Base-by-base conservation (phyloP, 306 rosid species). In the Datisca glomerata region DNA sequence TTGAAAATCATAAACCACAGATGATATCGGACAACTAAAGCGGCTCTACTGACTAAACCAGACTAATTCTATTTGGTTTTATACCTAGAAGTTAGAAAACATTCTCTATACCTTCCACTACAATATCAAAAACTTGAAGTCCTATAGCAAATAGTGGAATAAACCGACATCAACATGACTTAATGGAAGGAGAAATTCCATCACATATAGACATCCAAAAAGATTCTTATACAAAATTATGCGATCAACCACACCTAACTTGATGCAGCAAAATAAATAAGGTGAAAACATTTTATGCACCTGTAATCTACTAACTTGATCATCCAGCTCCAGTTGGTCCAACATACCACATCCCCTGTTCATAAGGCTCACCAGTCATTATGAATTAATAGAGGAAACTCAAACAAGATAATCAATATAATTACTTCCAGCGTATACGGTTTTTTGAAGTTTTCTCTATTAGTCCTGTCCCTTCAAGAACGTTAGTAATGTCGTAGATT, bases 401-500 rank as follows among this genome's bases (percentile, higher is more conserved):
- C 29, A 2, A 12, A 47, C 11, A 53, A 10, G 3, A 47, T 38
- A 18, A 9, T 25, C 31, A 8, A 33, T 60, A 39, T 55, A 43
- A 48, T 73, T 79, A 83, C 94, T 73, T 79, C 94, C 86, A 83
- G 50, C 89, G 76, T 50, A 83, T 71, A 49, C 65, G 82, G 56
- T 79, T 83, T 67, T 73, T 83, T 33, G 92, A 76, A 22, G 75
- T 80, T 66, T 84, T 84, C 71, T 79, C 93, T 41, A 71, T 65
- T 71, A 84, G 70, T 56, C 91, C 77, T 51, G 76, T 61, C 52
- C 94, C 94, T 68, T 84, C 94, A 32, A 84, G 92, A 46, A 84
- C 92, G 51, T 84, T 84, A 29, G 94, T 84, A 46, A 84, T 84
- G 55, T 79, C 94, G 63, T 84, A 79, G 46, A 84, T 84, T 67